Base-by-base conservation (phyloP, 306 rosid species). In the Lupinus albus region DNA sequence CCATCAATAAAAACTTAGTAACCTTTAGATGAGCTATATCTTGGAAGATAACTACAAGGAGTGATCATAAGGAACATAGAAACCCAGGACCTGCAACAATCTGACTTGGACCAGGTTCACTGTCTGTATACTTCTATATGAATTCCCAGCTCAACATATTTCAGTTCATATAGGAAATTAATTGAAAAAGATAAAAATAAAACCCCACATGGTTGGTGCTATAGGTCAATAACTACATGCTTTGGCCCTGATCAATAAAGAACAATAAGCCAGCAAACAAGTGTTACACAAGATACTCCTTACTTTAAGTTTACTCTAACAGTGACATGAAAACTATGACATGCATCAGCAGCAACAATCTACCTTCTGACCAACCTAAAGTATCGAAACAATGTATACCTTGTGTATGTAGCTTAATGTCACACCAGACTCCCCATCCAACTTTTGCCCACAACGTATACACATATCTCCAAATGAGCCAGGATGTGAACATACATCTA, bases 381-480 rank as follows among this genome's bases (percentile, higher is more conserved):
- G 67, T 25, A 72, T 76, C 15, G 51, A 74, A 68, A 70, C 59
- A 46, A 53, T 44, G 39, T 32, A 42, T 83, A 93, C 96, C 92
- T 88, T 88, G 41, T 86, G 96, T 76, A 88, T 88, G 78, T 90
- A 90, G 25, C 89, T 89, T 77, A 91, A 81, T 14, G 89, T 83
- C 69, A 88, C 90, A 10, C 95, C 97, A 74, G 89, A 78, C 59
- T 88, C 86, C 18, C 71, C 89, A 55, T 78, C 85, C 80, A 91
- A 53, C 79, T 81, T 81, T 63, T 88, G 81, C 35, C 97, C 97
- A 79, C 96, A 91, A 14, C 61, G 68, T 55, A 83, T 76, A 53
- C 97, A 88, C 92, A 88, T 84, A 39, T 81, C 73, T 64, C 87
- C 91, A 77, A 91, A 88, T 6, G 93, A 83, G 13, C 95, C 93